phyloP scores from a whole-genome alignment of 192 early-diverging fungal species.

The Chytriomyces sp. region DNA sequence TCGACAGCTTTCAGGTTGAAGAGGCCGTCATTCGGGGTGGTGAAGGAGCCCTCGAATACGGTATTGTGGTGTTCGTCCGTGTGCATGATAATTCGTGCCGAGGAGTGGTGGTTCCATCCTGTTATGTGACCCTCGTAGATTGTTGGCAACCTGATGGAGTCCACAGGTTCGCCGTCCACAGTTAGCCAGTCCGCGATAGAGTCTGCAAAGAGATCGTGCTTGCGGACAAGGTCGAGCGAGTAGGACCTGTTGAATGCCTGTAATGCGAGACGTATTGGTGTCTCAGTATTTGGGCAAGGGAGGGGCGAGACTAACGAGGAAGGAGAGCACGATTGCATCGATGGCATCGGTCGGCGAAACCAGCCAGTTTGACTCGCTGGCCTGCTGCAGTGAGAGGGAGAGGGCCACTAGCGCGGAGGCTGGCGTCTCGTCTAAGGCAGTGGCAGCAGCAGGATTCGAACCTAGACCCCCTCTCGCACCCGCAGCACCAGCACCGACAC shows the following conservation, averaged over 20 bases:
- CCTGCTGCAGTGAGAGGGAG: too few relatives aligned
- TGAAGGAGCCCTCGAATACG: constrained; percentile 22
- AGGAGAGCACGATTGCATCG: constrained; percentile 16
- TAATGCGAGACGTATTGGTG: background rate
- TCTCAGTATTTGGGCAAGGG: background rate
- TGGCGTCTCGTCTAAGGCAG: too few relatives aligned
- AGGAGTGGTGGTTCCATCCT: background rate
- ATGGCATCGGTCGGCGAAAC: constrained; percentile 9
- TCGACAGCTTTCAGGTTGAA: constrained; percentile 18
- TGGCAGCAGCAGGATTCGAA: too few relatives aligned
- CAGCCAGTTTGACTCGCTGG: too few relatives aligned
- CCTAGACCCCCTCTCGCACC: too few relatives aligned
- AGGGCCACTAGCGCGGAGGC: too few relatives aligned
- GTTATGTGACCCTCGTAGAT: constrained; percentile 16
- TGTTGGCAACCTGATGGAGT: background rate
- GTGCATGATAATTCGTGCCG: constrained; percentile 26
- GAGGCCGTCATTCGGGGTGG: background rate
- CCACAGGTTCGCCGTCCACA: constrained; percentile 12
- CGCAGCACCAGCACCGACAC: too few relatives aligned
- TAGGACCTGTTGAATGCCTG: constrained; percentile 25
- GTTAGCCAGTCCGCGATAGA: constrained; percentile 1
- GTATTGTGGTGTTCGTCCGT: background rate
- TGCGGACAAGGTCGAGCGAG: background rate
- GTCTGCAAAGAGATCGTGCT: constrained; percentile 17
- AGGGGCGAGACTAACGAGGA: constrained; percentile 1